Evolutionary conservation across 83 land plant genomes (phyloP), one percentile per base, ranked within the genome.

Genomic region (Picea engelmannii): DNA sequence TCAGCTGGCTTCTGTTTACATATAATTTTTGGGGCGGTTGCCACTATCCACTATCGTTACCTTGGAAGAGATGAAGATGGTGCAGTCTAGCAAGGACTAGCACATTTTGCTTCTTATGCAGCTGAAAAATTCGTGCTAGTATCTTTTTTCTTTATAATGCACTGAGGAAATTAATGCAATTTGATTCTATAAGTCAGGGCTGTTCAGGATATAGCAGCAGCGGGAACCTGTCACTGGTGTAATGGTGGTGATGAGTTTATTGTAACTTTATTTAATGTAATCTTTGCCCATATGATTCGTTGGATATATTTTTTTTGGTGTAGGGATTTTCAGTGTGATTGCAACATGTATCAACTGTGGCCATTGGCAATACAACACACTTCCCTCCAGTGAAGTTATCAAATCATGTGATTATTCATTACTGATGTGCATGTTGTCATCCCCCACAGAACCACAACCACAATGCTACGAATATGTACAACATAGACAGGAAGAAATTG

Each of bases 181-280:
- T 73, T 47, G 58, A n/a, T 73, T 44, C 10, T 73, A 23, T 73
- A 47, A 3, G 55, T 17, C 20, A 42, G 76, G 15, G 59, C 59
- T 55, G 59, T 55, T 55, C 59, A 73, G 27, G 58, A n/a, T 73
- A 52, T 24, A 47, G 58, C 76, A 42, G 49, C 76, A 73, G 12
- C 4, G 25, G 47, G 76, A 73, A 73, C 58, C 25, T 73, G 15
- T 49, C 59, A 9, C 24, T 73, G 58, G 25, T n/a, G 59, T 23
- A 21, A 73, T 70, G 75, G 76, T 44, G 59, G 59, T n/a, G 76
- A 73, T 44, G 76, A 73, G 52, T 52, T 10, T 20, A n/a, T 71
- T 47, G 49, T 73, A 73, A 42, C 31, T 67, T 12, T 55, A 55
- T 55, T 55, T 12, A 12, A 55, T 55, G 16, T 55, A 55, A 55